These are phyloP conservation scores for Xylariomycetidae sp. DNA, from an alignment of 2,329 filamentous ascomycete species.

Conservation along the genomic window DNA sequence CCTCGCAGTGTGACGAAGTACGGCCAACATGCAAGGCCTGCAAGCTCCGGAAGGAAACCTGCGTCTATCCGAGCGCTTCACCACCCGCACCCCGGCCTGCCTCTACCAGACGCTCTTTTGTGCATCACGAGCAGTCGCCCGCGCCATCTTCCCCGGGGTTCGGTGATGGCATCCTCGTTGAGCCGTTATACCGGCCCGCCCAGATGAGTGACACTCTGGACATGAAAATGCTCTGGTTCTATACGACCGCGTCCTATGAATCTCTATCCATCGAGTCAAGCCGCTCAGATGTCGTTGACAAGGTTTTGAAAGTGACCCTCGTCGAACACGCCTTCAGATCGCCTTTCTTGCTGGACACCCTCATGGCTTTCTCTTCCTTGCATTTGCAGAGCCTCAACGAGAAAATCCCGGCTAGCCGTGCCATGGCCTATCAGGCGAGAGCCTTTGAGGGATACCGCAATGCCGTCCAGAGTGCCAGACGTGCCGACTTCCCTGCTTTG, in stretches of 20 bases:
- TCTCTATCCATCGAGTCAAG: conserved; percentile 41
- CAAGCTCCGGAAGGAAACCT: conserved; percentile 41
- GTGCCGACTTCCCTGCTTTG: conserved; percentile 44
- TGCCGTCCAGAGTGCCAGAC: conserved; percentile 44
- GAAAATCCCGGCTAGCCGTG: conserved; percentile 33
- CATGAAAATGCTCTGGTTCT: conserved; percentile 54
- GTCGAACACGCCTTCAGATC: conserved; percentile 46
- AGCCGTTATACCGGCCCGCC: conserved; percentile 32
- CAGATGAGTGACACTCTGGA: conserved; percentile 34
- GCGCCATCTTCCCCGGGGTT: no score
- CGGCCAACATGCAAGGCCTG: conserved; percentile 47
- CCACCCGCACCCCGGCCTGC: conserved; percentile 6
- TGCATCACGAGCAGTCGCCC: no score
- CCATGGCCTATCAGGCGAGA: conserved; percentile 40
- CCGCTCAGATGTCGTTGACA: conserved; percentile 30
- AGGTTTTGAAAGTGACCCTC: conserved; percentile 41
- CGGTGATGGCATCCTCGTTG: conserved; percentile 13
- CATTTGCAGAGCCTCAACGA: conserved; percentile 41
- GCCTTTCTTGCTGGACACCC: conserved; percentile 51
- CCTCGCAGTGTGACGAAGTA: conserved; percentile 50
- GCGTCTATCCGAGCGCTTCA: conserved; percentile 36
- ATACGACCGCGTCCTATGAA: conserved; percentile 40
- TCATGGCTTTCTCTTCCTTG: conserved; percentile 48
- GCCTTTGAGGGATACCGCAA: conserved; percentile 47
- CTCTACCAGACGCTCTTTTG: no score